Conservation (phyloP, 352 stramenopile species). For the Phytopythium cucurbitacearum region DNA sequence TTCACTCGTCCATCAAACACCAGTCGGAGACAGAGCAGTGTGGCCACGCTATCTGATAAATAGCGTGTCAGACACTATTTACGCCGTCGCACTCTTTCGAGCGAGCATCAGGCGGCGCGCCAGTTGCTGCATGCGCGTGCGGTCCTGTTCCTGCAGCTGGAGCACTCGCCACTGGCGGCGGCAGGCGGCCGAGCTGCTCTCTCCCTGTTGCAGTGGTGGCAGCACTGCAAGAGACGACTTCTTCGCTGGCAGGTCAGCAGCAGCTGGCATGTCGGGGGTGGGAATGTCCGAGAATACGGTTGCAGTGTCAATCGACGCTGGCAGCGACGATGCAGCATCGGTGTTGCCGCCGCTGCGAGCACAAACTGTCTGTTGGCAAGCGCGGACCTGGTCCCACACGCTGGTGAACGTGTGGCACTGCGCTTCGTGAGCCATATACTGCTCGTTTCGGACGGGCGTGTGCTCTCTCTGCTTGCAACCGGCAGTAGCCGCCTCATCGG, state of each 20-base stretch:
- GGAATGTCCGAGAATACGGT: slow-evolving; percentile 16
- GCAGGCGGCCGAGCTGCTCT: slow-evolving; percentile 15
- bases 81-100: slow-evolving; percentile 44
- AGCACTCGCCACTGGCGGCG: slow-evolving; percentile 46
- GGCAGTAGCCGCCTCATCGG: slow-evolving; percentile 30
- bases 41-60: too few relatives aligned
- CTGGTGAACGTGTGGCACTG: slow-evolving; percentile 18
- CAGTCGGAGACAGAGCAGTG: too few relatives aligned
- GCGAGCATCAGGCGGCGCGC: slow-evolving; percentile 36
- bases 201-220: background rate
- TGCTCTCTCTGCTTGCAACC: slow-evolving; percentile 48
- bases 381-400: slow-evolving; percentile 34
- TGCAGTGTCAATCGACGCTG: slow-evolving; percentile 12
- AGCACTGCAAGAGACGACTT: slow-evolving; percentile 3
- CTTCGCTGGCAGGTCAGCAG: background rate
- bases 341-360: background rate
- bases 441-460: slow-evolving; percentile 12
- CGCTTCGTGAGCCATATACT: slow-evolving; percentile 1
- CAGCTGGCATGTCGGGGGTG: background rate
- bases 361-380: slow-evolving; percentile 6
- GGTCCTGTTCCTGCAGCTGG: slow-evolving; percentile 67
- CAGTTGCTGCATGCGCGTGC: slow-evolving; percentile 41
- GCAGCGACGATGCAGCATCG: background rate
- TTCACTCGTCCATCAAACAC: background rate
- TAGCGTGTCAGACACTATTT: slow-evolving; percentile 8